Percentiles rank a stretch among this genome's conserved stretches.
phyloP scores from a whole-genome alignment of 2,329 filamentous ascomycete genomes.

The Scopulariopsis brevicaulis region DNA sequence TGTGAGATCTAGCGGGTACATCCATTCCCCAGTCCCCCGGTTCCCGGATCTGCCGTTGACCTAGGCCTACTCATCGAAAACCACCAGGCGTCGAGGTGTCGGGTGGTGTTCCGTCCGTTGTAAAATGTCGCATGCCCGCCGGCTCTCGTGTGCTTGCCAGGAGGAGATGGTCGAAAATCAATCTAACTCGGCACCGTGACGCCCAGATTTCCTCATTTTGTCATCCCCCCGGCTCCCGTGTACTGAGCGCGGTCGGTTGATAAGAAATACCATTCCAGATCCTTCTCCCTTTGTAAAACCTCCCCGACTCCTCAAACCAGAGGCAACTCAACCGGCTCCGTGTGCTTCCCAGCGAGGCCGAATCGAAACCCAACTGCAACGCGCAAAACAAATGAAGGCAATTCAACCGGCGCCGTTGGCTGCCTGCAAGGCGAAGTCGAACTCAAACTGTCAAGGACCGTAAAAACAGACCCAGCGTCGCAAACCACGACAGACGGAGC shows the following conservation, averaged over 20 bases:
- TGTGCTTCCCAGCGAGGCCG: background rate
- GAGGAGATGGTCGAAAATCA: background rate
- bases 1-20: constrained; percentile 3
- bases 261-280: too few species aligned
- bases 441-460: background rate
- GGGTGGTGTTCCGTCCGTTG: background rate
- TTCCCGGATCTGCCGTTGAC: constrained; percentile 1
- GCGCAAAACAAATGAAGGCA: background rate
- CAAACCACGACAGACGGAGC: background rate
- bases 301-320: background rate
- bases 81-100: background rate
- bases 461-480: too few species aligned
- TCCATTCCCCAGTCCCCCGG: background rate
- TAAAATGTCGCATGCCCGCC: background rate
- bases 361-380: background rate
- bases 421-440: background rate
- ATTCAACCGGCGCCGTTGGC: background rate
- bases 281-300: background rate
- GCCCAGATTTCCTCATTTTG: too few species aligned
- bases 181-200: background rate
- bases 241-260: background rate
- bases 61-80: constrained; percentile 2
- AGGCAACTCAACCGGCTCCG: background rate
- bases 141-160: background rate
- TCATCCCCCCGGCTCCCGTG: background rate